Evolutionary conservation across 768 basidiomycete genomes (phyloP).

Genomic region (Cyathus striatus): DNA sequence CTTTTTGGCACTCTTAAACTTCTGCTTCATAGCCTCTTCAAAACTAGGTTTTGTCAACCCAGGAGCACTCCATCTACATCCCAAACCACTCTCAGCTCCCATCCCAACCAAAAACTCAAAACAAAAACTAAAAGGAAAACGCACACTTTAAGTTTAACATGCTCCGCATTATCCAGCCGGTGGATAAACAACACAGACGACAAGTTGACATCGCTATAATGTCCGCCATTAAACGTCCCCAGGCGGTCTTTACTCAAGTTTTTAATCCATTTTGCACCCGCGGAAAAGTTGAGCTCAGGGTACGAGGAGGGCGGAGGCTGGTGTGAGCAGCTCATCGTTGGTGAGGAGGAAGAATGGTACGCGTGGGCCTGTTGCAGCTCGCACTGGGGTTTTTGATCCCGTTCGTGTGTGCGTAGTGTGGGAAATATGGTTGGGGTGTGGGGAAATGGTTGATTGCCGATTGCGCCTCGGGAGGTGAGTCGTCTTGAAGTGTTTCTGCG

Average conservation of each 20-base stretch:
- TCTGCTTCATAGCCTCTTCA: conserved; percentile 79
- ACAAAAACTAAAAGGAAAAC: conserved; percentile 9
- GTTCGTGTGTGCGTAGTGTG: too few relatives aligned
- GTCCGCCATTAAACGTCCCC: conserved; percentile 67
- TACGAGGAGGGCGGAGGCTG: conserved; percentile 26
- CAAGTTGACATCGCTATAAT: conserved; percentile 78
- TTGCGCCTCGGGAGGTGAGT: too few relatives aligned
- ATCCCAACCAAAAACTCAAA: too few relatives aligned
- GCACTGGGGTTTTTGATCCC: too few relatives aligned
- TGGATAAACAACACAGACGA: conserved; percentile 73
- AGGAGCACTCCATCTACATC: conserved; percentile 79
- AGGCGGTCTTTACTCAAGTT: conserved; percentile 56
- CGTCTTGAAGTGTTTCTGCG: too few relatives aligned
- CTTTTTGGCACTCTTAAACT: conserved; percentile 81
- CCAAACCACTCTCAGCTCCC: background rate
- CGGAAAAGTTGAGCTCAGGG: conserved; percentile 49
- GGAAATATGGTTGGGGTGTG: too few relatives aligned
- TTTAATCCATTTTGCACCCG: conserved; percentile 83
- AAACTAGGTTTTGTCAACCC: conserved; percentile 84
- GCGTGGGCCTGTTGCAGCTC: too few relatives aligned
- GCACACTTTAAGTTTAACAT: conserved; percentile 71
- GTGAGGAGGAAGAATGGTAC: background rate
- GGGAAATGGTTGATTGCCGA: too few relatives aligned
- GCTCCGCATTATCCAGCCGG: conserved; percentile 56
- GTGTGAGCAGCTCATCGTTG: conserved; percentile 10